These are phyloP conservation scores for Crithidia sp. DNA, from an alignment of 208 protist species.

Conservation along the genomic window DNA sequence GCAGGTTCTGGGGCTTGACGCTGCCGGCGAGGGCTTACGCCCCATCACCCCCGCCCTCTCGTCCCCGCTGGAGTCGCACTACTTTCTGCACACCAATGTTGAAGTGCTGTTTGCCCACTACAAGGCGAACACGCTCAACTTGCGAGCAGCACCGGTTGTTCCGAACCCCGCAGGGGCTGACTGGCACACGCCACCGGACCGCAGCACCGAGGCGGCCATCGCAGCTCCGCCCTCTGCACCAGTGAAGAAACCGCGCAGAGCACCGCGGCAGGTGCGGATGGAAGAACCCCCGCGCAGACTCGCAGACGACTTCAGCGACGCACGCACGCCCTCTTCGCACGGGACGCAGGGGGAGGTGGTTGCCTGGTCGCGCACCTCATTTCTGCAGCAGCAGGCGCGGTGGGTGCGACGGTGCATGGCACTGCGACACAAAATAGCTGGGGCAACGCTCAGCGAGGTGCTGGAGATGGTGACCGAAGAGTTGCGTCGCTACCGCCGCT, in stretches of 20 bases:
- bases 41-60: slow-evolving; percentile 32
- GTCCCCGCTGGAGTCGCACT: slow-evolving; percentile 26
- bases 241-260: slow-evolving; percentile 5
- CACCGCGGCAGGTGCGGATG: not conserved
- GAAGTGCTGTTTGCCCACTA: slow-evolving; percentile 40
- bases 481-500: slow-evolving; percentile 4
- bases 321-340: not conserved
- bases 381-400: slow-evolving; percentile 20
- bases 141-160: slow-evolving; percentile 18
- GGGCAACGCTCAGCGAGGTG: slow-evolving; percentile 4
- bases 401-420: slow-evolving; percentile 18
- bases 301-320: slow-evolving; percentile 11
- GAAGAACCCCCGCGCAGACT: slow-evolving; percentile 16
- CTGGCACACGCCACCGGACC: slow-evolving; percentile 25
- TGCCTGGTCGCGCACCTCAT: slow-evolving; percentile 20
- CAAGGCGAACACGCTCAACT: slow-evolving; percentile 11
- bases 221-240: slow-evolving; percentile 18
- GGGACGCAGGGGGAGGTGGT: not conserved
- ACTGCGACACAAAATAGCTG: slow-evolving; percentile 1
- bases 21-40: slow-evolving; percentile 13
- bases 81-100: slow-evolving; percentile 37
- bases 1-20: slow-evolving; percentile 29
- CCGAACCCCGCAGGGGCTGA: slow-evolving; percentile 1
- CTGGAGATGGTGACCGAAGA: slow-evolving; percentile 19
- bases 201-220: slow-evolving; percentile 1